Evolutionary conservation across 345 rosid species (phyloP).

Genomic region (Xanthoceras sorbifolium): DNA sequence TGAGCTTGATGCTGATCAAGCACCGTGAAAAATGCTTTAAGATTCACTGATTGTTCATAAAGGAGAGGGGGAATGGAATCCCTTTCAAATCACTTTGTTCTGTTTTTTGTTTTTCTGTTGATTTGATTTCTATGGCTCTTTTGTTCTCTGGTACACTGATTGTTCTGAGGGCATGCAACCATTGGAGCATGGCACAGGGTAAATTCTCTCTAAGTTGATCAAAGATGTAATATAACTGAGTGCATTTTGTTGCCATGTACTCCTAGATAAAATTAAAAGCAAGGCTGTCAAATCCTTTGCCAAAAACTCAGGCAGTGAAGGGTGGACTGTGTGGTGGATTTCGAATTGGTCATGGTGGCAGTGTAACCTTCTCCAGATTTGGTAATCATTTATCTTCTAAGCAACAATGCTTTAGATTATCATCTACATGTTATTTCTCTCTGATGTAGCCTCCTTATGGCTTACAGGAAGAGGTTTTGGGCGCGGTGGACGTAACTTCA

Average conservation of each 20-base stretch:
- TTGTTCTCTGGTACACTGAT: not conserved
- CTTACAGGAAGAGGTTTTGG: conserved; percentile 50
- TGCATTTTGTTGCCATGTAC: conserved; percentile 15
- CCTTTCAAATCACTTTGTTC: not conserved
- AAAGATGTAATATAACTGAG: conserved; percentile 18
- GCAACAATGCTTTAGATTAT: conserved; percentile 12
- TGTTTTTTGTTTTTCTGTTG: not conserved
- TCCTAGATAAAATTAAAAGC: conserved; percentile 54
- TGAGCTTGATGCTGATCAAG: not conserved
- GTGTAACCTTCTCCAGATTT: conserved; percentile 43
- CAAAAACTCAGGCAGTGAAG: conserved; percentile 68
- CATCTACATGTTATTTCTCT: not conserved
- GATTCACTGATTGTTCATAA: not conserved
- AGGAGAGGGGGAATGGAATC: not conserved
- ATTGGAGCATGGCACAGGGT: not conserved
- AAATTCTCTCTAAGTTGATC: not conserved
- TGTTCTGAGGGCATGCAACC: not conserved
- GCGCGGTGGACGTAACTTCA: conserved; percentile 40
- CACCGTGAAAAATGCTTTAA: not conserved
- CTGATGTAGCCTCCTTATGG: conserved; percentile 13
- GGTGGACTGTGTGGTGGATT: conserved; percentile 76
- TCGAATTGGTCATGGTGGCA: conserved; percentile 42
- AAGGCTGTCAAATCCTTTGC: conserved; percentile 71
- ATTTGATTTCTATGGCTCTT: not conserved
- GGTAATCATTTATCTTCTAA: conserved; percentile 36